Base-by-base conservation (phyloP, 768 basidiomycete species). In the Pisolithus tinctorius region DNA sequence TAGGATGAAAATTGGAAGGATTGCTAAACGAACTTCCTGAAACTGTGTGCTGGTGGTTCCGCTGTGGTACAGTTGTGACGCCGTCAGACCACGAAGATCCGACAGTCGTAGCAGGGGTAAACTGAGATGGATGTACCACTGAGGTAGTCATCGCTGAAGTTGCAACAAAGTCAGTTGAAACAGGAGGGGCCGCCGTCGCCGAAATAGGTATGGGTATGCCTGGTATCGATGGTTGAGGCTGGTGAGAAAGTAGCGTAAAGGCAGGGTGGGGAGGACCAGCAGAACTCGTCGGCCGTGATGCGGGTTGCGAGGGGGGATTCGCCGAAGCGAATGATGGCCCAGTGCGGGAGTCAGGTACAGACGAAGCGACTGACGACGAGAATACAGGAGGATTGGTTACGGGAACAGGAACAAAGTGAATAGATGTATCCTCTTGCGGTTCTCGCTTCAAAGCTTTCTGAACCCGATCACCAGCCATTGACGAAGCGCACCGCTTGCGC, bases 401-500 rank as follows among this genome's bases (percentile, higher is more conserved):
- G 7, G 59, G 40, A 23, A 64, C 54, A 6, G 67, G 30, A 9
- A 63, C 52, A 53, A 52, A 56, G 56, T 63, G 60, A 53, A 69
- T 55, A 27, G 65, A 57, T 16, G 63, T 14, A 30, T 76, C 77
- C 34, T 79, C 77, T 46, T 64, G 69, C 5, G 76, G 75, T 49
- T 78, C 76, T 50, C 77, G 68, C 63, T 79, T 79, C 59, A 73
- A 62, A 17, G 74, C 71, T 55, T 78, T 78, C 44, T 73, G 62
- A 40, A 67, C 69, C 36, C 78, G 71, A 53, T 78, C 71, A 45
- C 69, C 74, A 1, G 60, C 70, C 54, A 74, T 65, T 36, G 78
- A 73, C 4, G 76, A 77, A 3, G 71, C 78, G 44, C 77, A 79
- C 17, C 77, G 77, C 54, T 78, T 78, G 30, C 77, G 75, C 45